Base-by-base conservation (phyloP, 176 grass and related monocot species). In the Musa troglodytarum region DNA sequence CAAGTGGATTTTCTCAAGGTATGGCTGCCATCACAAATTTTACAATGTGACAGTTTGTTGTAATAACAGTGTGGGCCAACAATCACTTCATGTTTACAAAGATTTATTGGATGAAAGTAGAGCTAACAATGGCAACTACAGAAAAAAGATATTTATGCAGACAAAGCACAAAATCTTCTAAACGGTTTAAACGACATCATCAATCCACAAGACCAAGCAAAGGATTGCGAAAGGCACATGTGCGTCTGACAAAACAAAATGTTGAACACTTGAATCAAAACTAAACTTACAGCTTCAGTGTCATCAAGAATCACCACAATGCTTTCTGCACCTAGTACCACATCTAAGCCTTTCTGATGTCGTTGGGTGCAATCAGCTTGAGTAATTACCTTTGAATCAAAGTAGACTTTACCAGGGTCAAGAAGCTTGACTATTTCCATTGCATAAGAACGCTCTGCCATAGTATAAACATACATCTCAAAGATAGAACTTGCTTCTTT, bases 261-360 rank as follows among this genome's bases (percentile, higher is more conserved):
- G 21, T 58, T 12, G 23, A 56, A 56, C 54, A 75, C 4, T 49
- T 43, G 22, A 14, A 49, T 25, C 6, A 51, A 58, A 21, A 24
- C 7, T 10, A 71, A 50, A 79, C 88, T 89, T 91, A 94, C 95
- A 76, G 61, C 67, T 65, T 94, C 88, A 24, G 95, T 93, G 68
- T 91, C 95, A 58, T 99, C 95, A 89, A 99, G 88, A 88, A 99
- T 99, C 68, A 99, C 85, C 12, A 81, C 86, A 56, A 92, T 54
- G 77, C 72, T 94, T 78, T 94, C 88, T 68, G 76, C 88, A 76
- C 95, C 95, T 73, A 99, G 88, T 62, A 99, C 77, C 50, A 94
- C 91, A 94, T 99, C 91, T 63, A 99, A 91, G 72, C 91, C 91
- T 82, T 99, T 99, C 82, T 89, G 90, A 78, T 94, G 88, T 55